phyloP scores from a whole-genome alignment of 768 basidiomycete genomes.

The Favolaschia claudopus region DNA sequence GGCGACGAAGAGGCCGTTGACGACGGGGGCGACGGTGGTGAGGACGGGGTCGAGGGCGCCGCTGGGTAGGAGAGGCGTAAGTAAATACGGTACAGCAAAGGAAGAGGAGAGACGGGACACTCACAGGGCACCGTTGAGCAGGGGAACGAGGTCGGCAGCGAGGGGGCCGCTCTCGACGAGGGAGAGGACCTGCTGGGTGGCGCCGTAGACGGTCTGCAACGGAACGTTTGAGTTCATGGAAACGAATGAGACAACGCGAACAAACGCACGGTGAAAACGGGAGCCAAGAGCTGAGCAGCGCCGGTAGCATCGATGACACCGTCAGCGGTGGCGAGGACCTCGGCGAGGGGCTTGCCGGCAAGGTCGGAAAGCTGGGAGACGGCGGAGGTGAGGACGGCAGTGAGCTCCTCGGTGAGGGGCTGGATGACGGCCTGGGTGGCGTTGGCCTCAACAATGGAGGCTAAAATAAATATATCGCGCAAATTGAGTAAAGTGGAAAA shows the following conservation, averaged over 20 bases:
- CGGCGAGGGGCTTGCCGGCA: slow-evolving; percentile 10
- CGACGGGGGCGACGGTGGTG: slow-evolving; percentile 10
- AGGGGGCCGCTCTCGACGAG: not conserved
- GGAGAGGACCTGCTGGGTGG: slow-evolving; percentile 8
- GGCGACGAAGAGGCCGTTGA: slow-evolving; percentile 19
- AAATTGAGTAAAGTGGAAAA: no score
- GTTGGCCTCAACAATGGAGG: slow-evolving; percentile 14
- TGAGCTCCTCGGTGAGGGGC: slow-evolving; percentile 9
- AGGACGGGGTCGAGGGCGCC: slow-evolving; percentile 6
- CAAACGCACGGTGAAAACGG: slow-evolving; percentile 5
- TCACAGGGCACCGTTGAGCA: slow-evolving; percentile 11
- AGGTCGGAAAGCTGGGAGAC: slow-evolving; percentile 14
- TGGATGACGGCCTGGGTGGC: slow-evolving; percentile 12
- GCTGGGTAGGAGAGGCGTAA: no score
- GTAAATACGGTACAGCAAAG: not conserved
- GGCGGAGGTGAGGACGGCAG: not conserved
- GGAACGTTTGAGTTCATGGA: not conserved
- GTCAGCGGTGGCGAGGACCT: slow-evolving; percentile 19
- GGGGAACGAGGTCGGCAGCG: slow-evolving; percentile 5
- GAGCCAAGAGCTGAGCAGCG: slow-evolving; percentile 17
- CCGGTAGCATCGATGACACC: slow-evolving; percentile 12
- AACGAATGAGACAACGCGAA: not conserved
- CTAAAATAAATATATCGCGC: not conserved
- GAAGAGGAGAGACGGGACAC: not conserved
- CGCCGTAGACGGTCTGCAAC: slow-evolving; percentile 10